phyloP scores from a whole-genome alignment of 306 rosid species.

The Crotalaria pallida region DNA sequence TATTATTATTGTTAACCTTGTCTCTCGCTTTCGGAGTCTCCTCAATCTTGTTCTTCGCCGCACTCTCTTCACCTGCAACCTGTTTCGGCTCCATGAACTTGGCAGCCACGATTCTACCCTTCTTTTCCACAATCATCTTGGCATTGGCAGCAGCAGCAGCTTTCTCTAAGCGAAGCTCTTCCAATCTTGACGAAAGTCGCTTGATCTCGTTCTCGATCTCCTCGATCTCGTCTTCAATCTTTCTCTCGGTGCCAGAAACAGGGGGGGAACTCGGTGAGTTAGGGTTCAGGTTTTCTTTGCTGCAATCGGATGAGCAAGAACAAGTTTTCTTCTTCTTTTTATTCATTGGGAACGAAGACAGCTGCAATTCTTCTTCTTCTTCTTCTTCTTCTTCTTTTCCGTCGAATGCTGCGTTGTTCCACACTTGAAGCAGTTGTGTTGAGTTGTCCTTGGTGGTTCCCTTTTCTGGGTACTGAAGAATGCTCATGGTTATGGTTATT shows the following conservation, averaged over 20 bases:
- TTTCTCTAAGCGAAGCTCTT: slow-evolving; percentile 23
- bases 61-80: neutral
- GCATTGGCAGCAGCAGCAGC: neutral
- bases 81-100: slow-evolving; percentile 25
- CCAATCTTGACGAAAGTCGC: slow-evolving; percentile 3
- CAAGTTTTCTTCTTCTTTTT: too few relatives aligned
- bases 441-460: neutral
- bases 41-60: slow-evolving; percentile 3
- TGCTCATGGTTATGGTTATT: neutral
- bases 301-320: slow-evolving; percentile 29
- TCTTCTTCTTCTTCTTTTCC: neutral
- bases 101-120: neutral
- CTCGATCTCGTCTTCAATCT: slow-evolving; percentile 18
- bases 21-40: slow-evolving; percentile 33
- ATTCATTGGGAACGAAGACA: neutral
- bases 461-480: neutral
- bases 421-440: slow-evolving; percentile 18
- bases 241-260: neutral
- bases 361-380: neutral
- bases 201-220: slow-evolving; percentile 18
- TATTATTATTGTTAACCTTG: neutral
- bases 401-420: slow-evolving; percentile 38
- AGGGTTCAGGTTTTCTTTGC: slow-evolving; percentile 30
- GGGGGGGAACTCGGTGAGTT: neutral
- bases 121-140: neutral